Evolutionary conservation across 163 green algal species (phyloP).

Genomic region (Picocystis sp.): DNA sequence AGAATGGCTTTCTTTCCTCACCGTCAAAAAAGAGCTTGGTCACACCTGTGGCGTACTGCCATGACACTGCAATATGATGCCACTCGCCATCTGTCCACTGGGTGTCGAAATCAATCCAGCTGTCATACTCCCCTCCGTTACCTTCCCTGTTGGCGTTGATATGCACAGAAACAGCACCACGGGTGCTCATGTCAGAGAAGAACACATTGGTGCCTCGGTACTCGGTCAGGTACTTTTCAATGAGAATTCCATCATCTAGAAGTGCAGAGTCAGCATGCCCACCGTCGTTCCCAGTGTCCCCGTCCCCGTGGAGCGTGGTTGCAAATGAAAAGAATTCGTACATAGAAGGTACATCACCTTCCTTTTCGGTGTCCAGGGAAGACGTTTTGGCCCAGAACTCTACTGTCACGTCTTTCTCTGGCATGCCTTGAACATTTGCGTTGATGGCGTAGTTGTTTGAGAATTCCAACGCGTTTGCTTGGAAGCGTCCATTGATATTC

Average conservation of each 20-base stretch:
- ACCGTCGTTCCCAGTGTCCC: neutral
- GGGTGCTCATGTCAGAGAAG: slow-evolving; percentile 20
- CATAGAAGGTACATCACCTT: neutral
- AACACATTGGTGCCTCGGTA: too few species aligned
- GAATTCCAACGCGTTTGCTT: slow-evolving; percentile 32
- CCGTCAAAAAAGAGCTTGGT: slow-evolving; percentile 57
- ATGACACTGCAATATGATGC: slow-evolving; percentile 67
- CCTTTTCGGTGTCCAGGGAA: neutral
- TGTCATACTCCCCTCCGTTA: slow-evolving; percentile 30
- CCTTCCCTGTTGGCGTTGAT: slow-evolving; percentile 66
- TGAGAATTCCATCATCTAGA: slow-evolving; percentile 61
- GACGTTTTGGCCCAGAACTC: slow-evolving; percentile 60
- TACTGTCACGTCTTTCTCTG: slow-evolving; percentile 39
- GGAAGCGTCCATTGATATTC: neutral
- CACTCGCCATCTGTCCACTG: slow-evolving; percentile 48
- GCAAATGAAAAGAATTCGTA: slow-evolving; percentile 2
- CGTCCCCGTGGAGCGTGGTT: slow-evolving; percentile 1
- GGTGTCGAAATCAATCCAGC: slow-evolving; percentile 58
- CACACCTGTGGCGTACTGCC: slow-evolving; percentile 34
- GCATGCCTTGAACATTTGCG: slow-evolving; percentile 28
- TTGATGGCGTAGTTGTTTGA: slow-evolving; percentile 67
- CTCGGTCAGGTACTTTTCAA: neutral
- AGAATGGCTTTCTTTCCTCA: slow-evolving; percentile 35
- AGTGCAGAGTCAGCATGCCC: slow-evolving; percentile 33
- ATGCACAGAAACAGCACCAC: slow-evolving; percentile 49